Percentiles rank a stretch among this genome's conserved stretches.
These are phyloP conservation scores for Hymenoscyphus scutula DNA, from an alignment of 2,329 filamentous ascomycete genomes.

Conservation along the genomic window DNA sequence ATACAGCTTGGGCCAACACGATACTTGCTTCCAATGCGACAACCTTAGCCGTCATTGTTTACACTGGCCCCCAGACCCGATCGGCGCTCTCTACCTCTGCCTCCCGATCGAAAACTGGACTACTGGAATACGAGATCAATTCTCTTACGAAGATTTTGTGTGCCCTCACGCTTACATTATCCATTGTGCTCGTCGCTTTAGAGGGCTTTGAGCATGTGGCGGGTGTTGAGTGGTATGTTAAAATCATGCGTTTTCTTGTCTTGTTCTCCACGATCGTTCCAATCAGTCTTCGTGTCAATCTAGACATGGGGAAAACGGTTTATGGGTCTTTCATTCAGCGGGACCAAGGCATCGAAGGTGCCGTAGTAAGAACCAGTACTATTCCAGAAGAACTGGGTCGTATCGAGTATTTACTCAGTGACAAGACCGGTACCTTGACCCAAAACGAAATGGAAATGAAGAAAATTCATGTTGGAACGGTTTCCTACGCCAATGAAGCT, in stretches of 20 bases:
- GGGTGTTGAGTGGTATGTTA: slow-evolving; percentile 81
- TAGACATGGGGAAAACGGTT: slow-evolving; percentile 95
- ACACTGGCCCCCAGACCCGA: slow-evolving; percentile 90
- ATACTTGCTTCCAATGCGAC: slow-evolving; percentile 90
- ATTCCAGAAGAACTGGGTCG: slow-evolving; percentile 95
- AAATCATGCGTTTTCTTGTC: slow-evolving; percentile 96
- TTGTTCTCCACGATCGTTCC: slow-evolving; percentile 99
- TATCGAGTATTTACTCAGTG: slow-evolving; percentile 93
- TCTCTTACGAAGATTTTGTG: slow-evolving; percentile 95
- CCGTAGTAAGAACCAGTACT: slow-evolving; percentile 92
- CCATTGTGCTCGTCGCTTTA: slow-evolving; percentile 81
- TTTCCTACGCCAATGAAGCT: slow-evolving; percentile 96
- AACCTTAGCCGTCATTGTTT: slow-evolving; percentile 86
- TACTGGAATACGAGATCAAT: slow-evolving; percentile 96
- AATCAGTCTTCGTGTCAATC: slow-evolving; percentile 91
- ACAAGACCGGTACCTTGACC: slow-evolving; percentile 97
- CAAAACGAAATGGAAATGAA: slow-evolving; percentile 99
- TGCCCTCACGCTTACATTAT: slow-evolving; percentile 79
- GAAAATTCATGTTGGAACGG: slow-evolving; percentile 96
- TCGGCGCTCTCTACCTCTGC: slow-evolving; percentile 90
- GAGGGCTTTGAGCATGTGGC: slow-evolving; percentile 72
- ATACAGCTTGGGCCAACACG: slow-evolving; percentile 98
- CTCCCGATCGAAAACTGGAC: slow-evolving; percentile 88
- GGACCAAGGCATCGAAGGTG: slow-evolving; percentile 84
- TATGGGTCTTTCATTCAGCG: slow-evolving; percentile 95